Evolutionary conservation across 2,329 filamentous ascomycete species (phyloP).

Genomic region (Fusarium sp.): DNA sequence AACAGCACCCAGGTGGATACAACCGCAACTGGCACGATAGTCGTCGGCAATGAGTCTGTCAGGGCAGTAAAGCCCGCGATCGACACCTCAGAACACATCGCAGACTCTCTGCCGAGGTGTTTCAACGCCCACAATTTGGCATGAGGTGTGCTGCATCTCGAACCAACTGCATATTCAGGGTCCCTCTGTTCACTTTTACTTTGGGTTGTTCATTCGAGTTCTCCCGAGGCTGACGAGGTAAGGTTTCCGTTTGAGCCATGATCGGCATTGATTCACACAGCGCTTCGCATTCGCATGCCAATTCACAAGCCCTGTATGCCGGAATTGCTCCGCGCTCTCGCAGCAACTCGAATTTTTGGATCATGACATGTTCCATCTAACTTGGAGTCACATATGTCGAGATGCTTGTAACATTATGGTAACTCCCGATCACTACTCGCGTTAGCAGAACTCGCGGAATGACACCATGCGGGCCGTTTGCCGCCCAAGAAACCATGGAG

Average conservation of each 20-base stretch:
- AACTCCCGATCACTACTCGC: slow-evolving; percentile 13
- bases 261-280: slow-evolving; percentile 18
- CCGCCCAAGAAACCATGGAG: slow-evolving; percentile 30
- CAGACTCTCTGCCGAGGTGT: slow-evolving; percentile 26
- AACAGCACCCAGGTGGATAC: slow-evolving; percentile 11
- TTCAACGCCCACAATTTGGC: slow-evolving; percentile 24
- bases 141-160: slow-evolving; percentile 20
- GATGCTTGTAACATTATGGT: slow-evolving; percentile 6
- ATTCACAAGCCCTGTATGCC: slow-evolving; percentile 12
- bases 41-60: slow-evolving; percentile 34
- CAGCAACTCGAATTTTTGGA: slow-evolving; percentile 28
- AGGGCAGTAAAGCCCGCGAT: slow-evolving; percentile 33
- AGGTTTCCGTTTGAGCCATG: slow-evolving; percentile 8
- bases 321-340: slow-evolving; percentile 20
- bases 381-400: slow-evolving; percentile 4
- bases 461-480: slow-evolving; percentile 36
- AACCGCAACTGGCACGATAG: slow-evolving; percentile 3
- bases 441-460: slow-evolving; percentile 28
- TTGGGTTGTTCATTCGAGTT: slow-evolving; percentile 17
- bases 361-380: slow-evolving; percentile 34
- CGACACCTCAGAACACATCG: slow-evolving; percentile 15
- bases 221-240: slow-evolving; percentile 15
- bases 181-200: slow-evolving; percentile 22
- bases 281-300: slow-evolving; percentile 25
- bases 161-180: slow-evolving; percentile 45